These are phyloP conservation scores for Diaporthe sp. DNA, from an alignment of 2,329 filamentous ascomycete species.

Conservation along the genomic window DNA sequence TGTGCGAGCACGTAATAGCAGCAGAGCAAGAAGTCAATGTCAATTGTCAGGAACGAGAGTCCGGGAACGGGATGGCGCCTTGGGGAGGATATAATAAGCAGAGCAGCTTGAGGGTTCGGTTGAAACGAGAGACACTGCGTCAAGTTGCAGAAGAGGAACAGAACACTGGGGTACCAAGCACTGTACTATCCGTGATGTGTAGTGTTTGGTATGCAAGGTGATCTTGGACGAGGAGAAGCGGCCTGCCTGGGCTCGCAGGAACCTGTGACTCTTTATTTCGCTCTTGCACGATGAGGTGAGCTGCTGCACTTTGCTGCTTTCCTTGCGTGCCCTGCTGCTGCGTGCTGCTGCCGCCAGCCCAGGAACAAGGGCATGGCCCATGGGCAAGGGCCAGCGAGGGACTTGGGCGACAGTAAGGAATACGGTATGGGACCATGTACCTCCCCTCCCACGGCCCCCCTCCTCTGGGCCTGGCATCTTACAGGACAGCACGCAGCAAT, in stretches of 20 bases:
- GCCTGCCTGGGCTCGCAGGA: neutral
- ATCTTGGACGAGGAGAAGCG: constrained; percentile 8
- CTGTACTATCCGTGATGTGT: neutral
- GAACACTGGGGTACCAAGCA: neutral
- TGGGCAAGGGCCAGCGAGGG: constrained; percentile 6
- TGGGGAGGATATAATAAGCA: constrained; percentile 31
- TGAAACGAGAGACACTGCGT: constrained; percentile 36
- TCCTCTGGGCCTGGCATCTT: constrained; percentile 15
- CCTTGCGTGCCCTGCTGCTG: neutral
- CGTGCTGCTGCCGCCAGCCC: neutral
- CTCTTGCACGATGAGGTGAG: constrained; percentile 31
- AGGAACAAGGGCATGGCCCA: constrained; percentile 17
- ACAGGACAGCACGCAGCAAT: neutral
- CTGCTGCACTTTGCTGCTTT: neutral
- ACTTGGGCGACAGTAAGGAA: constrained; percentile 23
- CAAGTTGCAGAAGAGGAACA: constrained; percentile 31
- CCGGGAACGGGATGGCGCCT: constrained; percentile 29
- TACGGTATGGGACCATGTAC: constrained; percentile 29
- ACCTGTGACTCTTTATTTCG: constrained; percentile 36
- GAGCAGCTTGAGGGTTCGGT: constrained; percentile 11
- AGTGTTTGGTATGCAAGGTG: constrained; percentile 9
- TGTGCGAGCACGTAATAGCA: constrained; percentile 34
- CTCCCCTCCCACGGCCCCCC: neutral
- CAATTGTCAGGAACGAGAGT: constrained; percentile 30
- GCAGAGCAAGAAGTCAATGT: constrained; percentile 15